Evolutionary conservation across 148 eudicot genomes (phyloP).

Genomic region (Arctostaphylos glauca): DNA sequence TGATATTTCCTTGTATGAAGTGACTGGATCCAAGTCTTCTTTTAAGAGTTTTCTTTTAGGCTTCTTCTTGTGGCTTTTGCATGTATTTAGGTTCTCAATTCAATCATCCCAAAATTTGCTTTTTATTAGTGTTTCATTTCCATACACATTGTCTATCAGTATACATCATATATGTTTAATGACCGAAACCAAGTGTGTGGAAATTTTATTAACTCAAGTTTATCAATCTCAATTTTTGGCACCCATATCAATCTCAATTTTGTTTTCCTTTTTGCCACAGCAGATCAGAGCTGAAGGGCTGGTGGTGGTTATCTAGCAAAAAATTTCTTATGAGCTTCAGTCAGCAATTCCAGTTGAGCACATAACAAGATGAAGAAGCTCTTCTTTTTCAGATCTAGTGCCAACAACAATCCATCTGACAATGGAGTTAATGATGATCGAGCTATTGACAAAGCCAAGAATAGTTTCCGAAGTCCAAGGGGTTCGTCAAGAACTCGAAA

Average conservation of each 20-base stretch:
- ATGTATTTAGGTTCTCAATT: not conserved
- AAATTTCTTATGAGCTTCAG: not conserved
- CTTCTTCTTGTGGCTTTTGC: not conserved
- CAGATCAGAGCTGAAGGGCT: constrained; percentile 1
- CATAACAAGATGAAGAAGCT: constrained; percentile 9
- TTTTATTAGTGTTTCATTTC: not conserved
- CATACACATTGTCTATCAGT: not conserved
- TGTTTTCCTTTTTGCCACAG: not conserved
- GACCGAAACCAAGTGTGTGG: not conserved
- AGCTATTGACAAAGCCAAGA: constrained; percentile 15
- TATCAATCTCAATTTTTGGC: not conserved
- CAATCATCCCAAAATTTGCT: not conserved
- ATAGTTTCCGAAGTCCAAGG: constrained; percentile 19
- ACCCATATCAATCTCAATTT: not conserved
- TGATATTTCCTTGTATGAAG: not conserved
- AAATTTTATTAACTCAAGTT: not conserved
- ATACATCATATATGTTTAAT: not conserved
- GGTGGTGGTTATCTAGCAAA: not conserved
- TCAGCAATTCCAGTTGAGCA: not conserved
- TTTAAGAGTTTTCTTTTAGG: not conserved
- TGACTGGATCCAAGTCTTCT: not conserved
- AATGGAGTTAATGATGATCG: constrained; percentile 6
- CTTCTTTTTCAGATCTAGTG: constrained; percentile 8
- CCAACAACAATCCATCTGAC: constrained; percentile 30
- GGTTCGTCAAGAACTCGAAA: constrained; percentile 26